Evolutionary conservation across 352 stramenopile genomes (phyloP).

Genomic region (Globisporangium rhizosaccharum): DNA sequence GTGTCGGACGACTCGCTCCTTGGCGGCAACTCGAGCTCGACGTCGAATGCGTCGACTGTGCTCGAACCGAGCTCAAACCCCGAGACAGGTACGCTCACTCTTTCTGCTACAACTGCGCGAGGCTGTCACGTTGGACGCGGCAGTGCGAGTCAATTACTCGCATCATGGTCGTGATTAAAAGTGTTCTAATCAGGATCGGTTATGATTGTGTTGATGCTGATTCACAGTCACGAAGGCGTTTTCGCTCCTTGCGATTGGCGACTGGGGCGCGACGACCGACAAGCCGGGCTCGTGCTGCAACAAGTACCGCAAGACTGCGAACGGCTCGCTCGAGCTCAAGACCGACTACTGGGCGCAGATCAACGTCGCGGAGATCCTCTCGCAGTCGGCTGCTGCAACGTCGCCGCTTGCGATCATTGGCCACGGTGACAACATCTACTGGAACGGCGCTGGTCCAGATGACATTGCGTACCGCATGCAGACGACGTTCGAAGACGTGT

Average conservation of each 20-base stretch:
- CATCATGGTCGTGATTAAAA: neutral
- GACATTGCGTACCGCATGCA: slow-evolving; percentile 83
- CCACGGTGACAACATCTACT: slow-evolving; percentile 88
- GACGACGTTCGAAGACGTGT: slow-evolving; percentile 81
- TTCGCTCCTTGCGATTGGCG: slow-evolving; percentile 82
- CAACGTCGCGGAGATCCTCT: slow-evolving; percentile 76
- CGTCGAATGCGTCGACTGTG: slow-evolving; percentile 18
- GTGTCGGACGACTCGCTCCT: slow-evolving; percentile 47
- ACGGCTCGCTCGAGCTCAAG: slow-evolving; percentile 81
- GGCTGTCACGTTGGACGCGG: too few relatives aligned
- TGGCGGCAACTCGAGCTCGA: slow-evolving; percentile 19
- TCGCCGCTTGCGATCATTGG: slow-evolving; percentile 69
- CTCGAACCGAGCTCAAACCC: slow-evolving; percentile 59
- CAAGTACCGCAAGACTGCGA: slow-evolving; percentile 80
- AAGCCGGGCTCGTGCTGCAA: slow-evolving; percentile 86
- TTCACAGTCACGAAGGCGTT: slow-evolving; percentile 34
- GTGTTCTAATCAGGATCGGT: slow-evolving; percentile 2
- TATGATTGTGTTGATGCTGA: slow-evolving; percentile 1
- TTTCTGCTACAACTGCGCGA: too few relatives aligned
- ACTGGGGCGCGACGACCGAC: slow-evolving; percentile 83
- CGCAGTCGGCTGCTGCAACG: slow-evolving; percentile 58
- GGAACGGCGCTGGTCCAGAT: slow-evolving; percentile 71
- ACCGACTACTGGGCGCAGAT: slow-evolving; percentile 86
- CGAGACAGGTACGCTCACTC: slow-evolving; percentile 19
- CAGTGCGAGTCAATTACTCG: too few relatives aligned